phyloP scores from a whole-genome alignment of 2,329 filamentous ascomycete genomes.

The Penicillium verrucosum region DNA sequence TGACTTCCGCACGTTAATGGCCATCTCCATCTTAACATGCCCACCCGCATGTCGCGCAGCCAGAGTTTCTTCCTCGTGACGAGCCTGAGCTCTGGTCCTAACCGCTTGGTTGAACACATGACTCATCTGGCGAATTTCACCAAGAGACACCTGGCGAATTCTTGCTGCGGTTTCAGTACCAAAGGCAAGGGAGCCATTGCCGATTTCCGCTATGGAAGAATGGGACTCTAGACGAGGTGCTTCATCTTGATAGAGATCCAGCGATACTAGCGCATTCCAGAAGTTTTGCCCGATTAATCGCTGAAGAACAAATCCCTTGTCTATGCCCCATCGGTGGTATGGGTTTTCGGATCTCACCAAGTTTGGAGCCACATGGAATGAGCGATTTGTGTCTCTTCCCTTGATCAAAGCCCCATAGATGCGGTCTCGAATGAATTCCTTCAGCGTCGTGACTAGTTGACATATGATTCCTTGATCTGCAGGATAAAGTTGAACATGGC shows the following conservation, averaged over 20 bases:
- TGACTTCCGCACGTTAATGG: not conserved
- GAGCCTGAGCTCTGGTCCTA: not conserved
- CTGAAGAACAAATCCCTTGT: conserved; percentile 6
- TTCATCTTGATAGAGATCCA: not conserved
- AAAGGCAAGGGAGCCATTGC: conserved; percentile 12
- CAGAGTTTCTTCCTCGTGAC: not conserved
- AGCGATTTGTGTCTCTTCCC: conserved; percentile 1
- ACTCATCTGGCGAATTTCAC: not conserved
- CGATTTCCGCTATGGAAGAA: conserved; percentile 12
- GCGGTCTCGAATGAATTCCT: conserved; percentile 31
- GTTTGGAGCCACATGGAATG: not conserved
- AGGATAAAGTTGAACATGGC: conserved; percentile 14
- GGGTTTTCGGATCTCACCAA: not conserved
- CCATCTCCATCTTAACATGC: not conserved
- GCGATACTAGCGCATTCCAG: conserved; percentile 4
- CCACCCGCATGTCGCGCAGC: not conserved
- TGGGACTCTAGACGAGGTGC: not conserved
- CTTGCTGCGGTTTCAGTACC: conserved; percentile 8
- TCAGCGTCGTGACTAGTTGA: conserved; percentile 25
- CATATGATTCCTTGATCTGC: conserved; percentile 15
- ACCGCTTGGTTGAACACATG: conserved; percentile 2
- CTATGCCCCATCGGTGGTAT: not conserved
- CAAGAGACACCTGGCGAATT: not conserved
- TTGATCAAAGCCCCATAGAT: conserved; percentile 23
- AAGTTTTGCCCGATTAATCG: conserved; percentile 14